Evolutionary conservation across 306 rosid species (phyloP).

Genomic region (Fragaria iinumae): DNA sequence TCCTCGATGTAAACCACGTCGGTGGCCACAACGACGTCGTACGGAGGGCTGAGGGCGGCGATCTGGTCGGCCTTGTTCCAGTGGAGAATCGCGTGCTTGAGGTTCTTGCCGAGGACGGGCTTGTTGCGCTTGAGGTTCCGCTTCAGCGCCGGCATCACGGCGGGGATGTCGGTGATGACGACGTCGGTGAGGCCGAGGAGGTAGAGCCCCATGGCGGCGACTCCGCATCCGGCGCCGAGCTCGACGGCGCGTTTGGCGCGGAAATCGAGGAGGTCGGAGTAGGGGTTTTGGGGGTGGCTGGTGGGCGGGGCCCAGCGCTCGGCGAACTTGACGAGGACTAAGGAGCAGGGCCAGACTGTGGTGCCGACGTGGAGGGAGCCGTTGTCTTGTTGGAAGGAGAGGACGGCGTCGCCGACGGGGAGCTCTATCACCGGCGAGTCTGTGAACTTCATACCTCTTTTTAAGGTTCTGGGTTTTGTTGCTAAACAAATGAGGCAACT

Average conservation of each 20-base stretch:
- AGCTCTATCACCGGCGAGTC: slow-evolving; percentile 75
- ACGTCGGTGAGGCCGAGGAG: slow-evolving; percentile 75
- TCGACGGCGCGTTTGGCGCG: slow-evolving; percentile 72
- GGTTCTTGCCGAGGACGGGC: slow-evolving; percentile 53
- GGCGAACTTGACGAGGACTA: slow-evolving; percentile 81
- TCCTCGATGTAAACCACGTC: slow-evolving; percentile 90
- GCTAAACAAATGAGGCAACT: neutral
- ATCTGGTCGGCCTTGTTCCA: slow-evolving; percentile 75
- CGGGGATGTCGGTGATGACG: slow-evolving; percentile 75
- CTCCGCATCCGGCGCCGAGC: slow-evolving; percentile 87
- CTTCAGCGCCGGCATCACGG: slow-evolving; percentile 88
- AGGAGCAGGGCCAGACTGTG: slow-evolving; percentile 95
- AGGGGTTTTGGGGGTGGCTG: slow-evolving; percentile 43
- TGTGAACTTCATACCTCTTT: neutral
- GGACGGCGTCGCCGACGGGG: slow-evolving; percentile 49
- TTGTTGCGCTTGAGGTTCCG: slow-evolving; percentile 75
- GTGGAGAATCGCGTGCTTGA: slow-evolving; percentile 66
- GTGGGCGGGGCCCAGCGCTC: slow-evolving; percentile 67
- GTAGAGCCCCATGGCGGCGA: slow-evolving; percentile 81
- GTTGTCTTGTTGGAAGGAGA: slow-evolving; percentile 84
- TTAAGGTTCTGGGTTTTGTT: neutral
- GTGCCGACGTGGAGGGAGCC: slow-evolving; percentile 89
- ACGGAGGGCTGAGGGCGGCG: slow-evolving; percentile 54
- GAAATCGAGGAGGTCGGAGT: slow-evolving; percentile 63
- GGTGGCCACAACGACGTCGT: slow-evolving; percentile 61